Evolutionary conservation across 805 yeast species (phyloP), one percentile per base, ranked within the genome.

Genomic region (Saturnispora gosingensis): DNA sequence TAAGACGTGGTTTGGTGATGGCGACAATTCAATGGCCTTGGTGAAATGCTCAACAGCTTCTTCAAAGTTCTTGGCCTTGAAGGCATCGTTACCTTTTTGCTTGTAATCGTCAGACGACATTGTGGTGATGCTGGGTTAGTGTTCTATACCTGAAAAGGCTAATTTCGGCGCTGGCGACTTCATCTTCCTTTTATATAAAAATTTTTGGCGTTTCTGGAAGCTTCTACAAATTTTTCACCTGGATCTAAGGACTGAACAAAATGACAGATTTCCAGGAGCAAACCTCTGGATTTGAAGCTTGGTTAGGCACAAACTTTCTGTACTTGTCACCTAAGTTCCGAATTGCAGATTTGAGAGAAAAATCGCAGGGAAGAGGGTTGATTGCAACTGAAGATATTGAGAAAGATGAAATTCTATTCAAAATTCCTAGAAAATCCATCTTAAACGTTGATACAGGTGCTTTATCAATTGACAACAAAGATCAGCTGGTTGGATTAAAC

Each of bases 41-140:
- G 91, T 71, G 71, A 93, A 93, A 49, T 73, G 69, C 35, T 85
- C 95, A 53, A 85, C 80, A 42, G 99, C 98, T 58, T 80, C 76
- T 22, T 73, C 72, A 66, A 80, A 93, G 51, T 91, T 88, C 69
- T 93, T 91, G 49, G 89, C 87, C 24, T 88, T 81, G 66, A 93
- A 93, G 43, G 88, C 93, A 57, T 88, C 85, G 72, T 93, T 93
- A 61, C 99, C 99, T 69, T 88, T 83, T 27, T 95, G 86, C 72
- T 93, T 93, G 64, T 67, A 83, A 66, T 83, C 89, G 55, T 83
- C 90, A 44, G 88, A 82, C 30, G 83, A 77, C 78, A 75, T 77
- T 46, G 15, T 24, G 27, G 35, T 7, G n/a, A 16, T 18, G 34
- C 32, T 39, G 28, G 4, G 9, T 8, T 25, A 25, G 10, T 7